Evolutionary conservation across 2,329 filamentous ascomycete genomes (phyloP).

Genomic region (Xylaria polymorpha): DNA sequence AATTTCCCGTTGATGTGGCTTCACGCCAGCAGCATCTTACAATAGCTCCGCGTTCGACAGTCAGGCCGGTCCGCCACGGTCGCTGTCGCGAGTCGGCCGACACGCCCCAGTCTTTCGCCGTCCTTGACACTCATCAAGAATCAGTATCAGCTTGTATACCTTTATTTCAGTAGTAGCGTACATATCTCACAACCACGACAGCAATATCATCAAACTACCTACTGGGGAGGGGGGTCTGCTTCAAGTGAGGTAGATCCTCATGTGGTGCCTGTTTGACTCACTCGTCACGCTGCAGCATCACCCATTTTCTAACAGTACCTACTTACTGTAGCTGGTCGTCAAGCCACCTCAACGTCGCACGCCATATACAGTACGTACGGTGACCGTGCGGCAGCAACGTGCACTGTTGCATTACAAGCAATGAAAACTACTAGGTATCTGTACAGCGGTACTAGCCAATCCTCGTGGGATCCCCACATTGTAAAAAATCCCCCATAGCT

Average conservation of each 20-base stretch:
- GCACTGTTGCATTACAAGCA: conserved; percentile 24
- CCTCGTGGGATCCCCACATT: conserved; percentile 31
- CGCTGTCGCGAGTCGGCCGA: conserved; percentile 13
- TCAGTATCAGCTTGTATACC: too few relatives aligned
- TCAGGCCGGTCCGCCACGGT: conserved; percentile 7
- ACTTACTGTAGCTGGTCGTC: not conserved
- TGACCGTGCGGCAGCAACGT: conserved; percentile 32
- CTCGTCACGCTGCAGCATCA: not conserved
- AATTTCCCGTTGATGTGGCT: conserved; percentile 9
- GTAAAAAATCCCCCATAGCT: conserved; percentile 28
- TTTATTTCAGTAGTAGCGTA: too few relatives aligned
- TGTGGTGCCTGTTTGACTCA: conserved; percentile 39
- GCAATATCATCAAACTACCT: conserved; percentile 6
- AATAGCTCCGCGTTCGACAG: not conserved
- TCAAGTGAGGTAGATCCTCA: conserved; percentile 35
- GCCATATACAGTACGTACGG: not conserved
- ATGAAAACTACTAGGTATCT: conserved; percentile 21
- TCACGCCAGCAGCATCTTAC: conserved; percentile 11
- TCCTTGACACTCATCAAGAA: not conserved
- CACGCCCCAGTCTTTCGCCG: not conserved
- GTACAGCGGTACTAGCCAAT: not conserved
- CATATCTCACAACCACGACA: not conserved
- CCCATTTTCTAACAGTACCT: not conserved
- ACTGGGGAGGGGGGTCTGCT: conserved; percentile 2
- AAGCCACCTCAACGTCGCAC: not conserved